Evolutionary conservation across 78 protist genomes (phyloP).

Genomic region (Chrysochromulina tobinii): DNA sequence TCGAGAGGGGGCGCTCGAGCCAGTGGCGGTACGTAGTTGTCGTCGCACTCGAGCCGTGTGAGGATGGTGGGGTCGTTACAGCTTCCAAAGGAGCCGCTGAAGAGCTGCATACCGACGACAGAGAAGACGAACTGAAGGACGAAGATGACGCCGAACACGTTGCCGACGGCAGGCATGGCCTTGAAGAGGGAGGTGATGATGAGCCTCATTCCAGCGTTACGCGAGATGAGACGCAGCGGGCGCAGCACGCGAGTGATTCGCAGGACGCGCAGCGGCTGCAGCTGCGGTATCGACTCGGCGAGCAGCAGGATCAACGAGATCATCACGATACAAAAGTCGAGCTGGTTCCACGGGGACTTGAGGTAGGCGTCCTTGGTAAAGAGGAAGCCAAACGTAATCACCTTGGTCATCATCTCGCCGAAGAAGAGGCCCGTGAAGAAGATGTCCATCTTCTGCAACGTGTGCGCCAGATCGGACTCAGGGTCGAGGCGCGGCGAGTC

Average conservation of each 20-base stretch:
- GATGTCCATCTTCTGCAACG: background rate
- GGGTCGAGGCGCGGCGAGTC: slow-evolving; percentile 1
- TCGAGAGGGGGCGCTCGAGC: too few species aligned
- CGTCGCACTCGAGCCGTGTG: too few species aligned
- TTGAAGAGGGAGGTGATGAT: background rate
- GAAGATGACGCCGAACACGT: background rate
- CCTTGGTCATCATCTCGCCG: background rate
- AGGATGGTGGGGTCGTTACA: too few species aligned
- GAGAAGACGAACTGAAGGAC: background rate
- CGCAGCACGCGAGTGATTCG: background rate
- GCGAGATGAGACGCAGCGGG: slow-evolving; percentile 24
- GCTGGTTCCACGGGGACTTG: background rate
- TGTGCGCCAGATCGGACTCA: background rate
- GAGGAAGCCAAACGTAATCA: background rate
- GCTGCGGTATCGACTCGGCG: too few species aligned
- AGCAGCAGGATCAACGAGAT: background rate
- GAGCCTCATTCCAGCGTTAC: background rate
- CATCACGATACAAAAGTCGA: slow-evolving; percentile 43
- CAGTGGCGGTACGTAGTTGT: too few species aligned
- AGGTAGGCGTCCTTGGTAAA: background rate
- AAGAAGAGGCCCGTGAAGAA: background rate
- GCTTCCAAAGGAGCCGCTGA: background rate
- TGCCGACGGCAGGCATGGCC: background rate
- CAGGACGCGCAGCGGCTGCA: background rate
- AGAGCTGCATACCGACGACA: background rate